phyloP scores from a whole-genome alignment of 2,329 filamentous ascomycete genomes.

The Epichloe elymi region DNA sequence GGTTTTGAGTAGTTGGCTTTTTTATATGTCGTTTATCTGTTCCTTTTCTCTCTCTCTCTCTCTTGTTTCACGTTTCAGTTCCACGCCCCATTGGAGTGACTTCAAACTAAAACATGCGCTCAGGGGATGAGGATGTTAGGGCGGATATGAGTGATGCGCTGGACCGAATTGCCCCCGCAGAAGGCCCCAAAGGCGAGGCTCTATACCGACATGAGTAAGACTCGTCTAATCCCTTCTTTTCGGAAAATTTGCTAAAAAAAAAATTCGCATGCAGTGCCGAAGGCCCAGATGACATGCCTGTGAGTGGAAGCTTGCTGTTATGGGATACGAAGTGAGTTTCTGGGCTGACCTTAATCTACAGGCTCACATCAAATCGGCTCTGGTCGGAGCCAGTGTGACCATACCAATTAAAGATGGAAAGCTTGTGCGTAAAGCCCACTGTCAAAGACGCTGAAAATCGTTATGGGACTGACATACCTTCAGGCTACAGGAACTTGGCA shows the following conservation, averaged over 20 bases:
- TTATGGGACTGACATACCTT: neutral
- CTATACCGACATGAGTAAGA: conserved; percentile 61
- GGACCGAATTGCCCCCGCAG: conserved; percentile 74
- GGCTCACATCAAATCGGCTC: conserved; percentile 85
- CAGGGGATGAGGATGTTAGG: conserved; percentile 65
- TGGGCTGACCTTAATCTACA: conserved; percentile 18
- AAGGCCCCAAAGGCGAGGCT: conserved; percentile 55
- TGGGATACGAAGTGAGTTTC: neutral
- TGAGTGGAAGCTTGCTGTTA: conserved; percentile 21
- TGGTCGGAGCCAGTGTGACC: conserved; percentile 79
- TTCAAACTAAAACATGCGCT: neutral
- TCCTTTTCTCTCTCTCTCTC: neutral
- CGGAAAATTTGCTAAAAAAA: neutral
- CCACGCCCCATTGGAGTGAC: neutral
- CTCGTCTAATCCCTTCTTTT: neutral
- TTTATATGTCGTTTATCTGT: neutral
- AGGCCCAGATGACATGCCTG: conserved; percentile 89
- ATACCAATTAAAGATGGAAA: conserved; percentile 83
- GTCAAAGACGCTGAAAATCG: neutral
- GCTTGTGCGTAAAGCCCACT: conserved; percentile 35
- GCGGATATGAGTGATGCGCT: conserved; percentile 88
- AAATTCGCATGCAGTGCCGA: conserved; percentile 44
- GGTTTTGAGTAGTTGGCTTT: neutral
- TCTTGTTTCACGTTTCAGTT: neutral
- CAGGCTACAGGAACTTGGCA: conserved; percentile 62